These are phyloP conservation scores for Beauveria rudraprayagi DNA, from an alignment of 2,329 filamentous ascomycete species.

Conservation along the genomic window DNA sequence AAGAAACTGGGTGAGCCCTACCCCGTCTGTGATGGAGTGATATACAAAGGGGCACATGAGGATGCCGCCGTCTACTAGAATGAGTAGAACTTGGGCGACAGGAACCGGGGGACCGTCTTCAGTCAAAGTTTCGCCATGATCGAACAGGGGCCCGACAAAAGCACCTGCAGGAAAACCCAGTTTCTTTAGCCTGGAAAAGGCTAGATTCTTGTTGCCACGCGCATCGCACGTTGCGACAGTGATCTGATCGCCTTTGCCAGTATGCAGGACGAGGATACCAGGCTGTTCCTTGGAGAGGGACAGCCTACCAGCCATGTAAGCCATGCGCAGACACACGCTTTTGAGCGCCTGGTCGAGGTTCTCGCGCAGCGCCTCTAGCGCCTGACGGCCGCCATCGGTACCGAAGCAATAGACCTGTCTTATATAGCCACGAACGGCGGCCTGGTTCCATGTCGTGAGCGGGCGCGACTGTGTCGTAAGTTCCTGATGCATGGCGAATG, in stretches of 20 bases:
- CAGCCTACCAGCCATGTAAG: conserved; percentile 3
- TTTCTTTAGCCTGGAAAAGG: conserved; percentile 20
- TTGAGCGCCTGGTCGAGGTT: conserved; percentile 6
- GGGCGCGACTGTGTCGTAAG: not conserved
- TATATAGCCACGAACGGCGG: conserved; percentile 14
- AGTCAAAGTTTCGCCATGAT: conserved; percentile 6
- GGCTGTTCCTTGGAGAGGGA: conserved; percentile 1
- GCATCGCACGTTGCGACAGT: not conserved
- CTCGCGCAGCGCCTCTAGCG: conserved; percentile 5
- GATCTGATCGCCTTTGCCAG: not conserved
- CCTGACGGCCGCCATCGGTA: not conserved
- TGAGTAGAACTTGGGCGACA: conserved; percentile 30
- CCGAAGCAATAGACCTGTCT: conserved; percentile 16
- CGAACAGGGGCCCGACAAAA: conserved; percentile 22
- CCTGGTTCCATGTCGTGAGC: conserved; percentile 14
- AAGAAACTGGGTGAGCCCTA: conserved; percentile 31
- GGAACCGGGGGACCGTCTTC: conserved; percentile 22
- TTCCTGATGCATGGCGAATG: not conserved
- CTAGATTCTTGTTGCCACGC: not conserved
- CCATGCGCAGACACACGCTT: not conserved
- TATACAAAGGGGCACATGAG: conserved; percentile 33
- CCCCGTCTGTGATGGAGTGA: conserved; percentile 35
- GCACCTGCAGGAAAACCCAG: conserved; percentile 22
- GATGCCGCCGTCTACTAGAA: conserved; percentile 31
- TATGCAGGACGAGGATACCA: not conserved